Conservation (phyloP, 2,329 filamentous ascomycete species). For the Ceratocystis lukuohia region DNA sequence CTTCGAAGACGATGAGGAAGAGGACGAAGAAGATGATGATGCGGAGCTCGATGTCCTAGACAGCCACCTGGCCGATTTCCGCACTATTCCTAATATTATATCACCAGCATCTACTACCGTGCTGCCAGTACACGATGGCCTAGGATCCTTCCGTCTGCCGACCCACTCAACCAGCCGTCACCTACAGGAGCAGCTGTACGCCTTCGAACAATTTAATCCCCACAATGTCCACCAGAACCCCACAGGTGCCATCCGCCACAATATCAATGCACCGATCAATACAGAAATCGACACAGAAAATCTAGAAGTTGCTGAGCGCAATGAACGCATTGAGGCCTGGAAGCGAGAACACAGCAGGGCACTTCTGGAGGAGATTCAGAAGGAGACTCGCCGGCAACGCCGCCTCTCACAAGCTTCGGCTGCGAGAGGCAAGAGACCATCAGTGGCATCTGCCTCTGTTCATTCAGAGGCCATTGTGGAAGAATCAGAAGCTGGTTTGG, state of each 20-base stretch:
- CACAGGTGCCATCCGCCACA: slow-evolving; percentile 39
- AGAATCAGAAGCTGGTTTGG: neutral
- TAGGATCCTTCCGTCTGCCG: slow-evolving; percentile 69
- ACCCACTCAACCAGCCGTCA: slow-evolving; percentile 38
- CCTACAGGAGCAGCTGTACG: slow-evolving; percentile 74
- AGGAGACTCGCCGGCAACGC: slow-evolving; percentile 56
- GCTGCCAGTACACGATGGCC: slow-evolving; percentile 81
- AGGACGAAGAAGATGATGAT: slow-evolving; percentile 40
- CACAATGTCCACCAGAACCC: slow-evolving; percentile 38
- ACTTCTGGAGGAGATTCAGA: slow-evolving; percentile 77
- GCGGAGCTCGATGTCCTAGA: slow-evolving; percentile 85
- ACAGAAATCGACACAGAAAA: slow-evolving; percentile 40
- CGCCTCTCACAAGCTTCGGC: slow-evolving; percentile 45
- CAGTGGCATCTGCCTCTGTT: slow-evolving; percentile 5
- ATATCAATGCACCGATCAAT: slow-evolving; percentile 25
- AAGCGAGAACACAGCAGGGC: slow-evolving; percentile 77
- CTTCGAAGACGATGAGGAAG: slow-evolving; percentile 15
- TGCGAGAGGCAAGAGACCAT: slow-evolving; percentile 20
- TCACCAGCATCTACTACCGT: slow-evolving; percentile 46
- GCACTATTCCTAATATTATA: slow-evolving; percentile 38
- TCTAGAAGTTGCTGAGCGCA: slow-evolving; percentile 56
- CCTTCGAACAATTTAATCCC: slow-evolving; percentile 76
- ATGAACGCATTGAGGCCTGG: slow-evolving; percentile 81
- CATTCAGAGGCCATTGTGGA: slow-evolving; percentile 15
- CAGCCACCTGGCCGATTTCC: slow-evolving; percentile 79